Evolutionary conservation across 108 stramenopile species (phyloP).

Genomic region (Epithemia pelagica): DNA sequence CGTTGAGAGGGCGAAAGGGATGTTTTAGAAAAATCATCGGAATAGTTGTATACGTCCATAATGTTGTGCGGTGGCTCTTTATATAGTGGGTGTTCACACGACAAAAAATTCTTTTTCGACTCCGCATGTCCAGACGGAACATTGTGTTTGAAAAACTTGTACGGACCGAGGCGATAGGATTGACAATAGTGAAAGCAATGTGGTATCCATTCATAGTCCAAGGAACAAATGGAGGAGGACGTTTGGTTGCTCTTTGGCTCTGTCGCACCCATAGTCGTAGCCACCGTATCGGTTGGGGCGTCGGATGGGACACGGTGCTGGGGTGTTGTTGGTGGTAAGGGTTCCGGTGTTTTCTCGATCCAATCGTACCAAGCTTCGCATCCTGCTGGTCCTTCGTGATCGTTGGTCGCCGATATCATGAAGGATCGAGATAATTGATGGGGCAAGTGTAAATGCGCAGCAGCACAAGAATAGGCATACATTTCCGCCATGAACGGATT

Average conservation of each 20-base stretch:
- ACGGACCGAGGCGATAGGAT: constrained; percentile 28
- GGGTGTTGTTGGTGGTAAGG: too few relatives aligned
- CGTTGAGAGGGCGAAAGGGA: too few relatives aligned
- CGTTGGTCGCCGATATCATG: constrained; percentile 38
- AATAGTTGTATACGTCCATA: too few relatives aligned
- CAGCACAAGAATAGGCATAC: constrained; percentile 69
- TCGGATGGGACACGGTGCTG: too few relatives aligned
- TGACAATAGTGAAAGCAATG: constrained; percentile 76
- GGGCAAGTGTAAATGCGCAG: constrained; percentile 49
- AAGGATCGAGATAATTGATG: constrained; percentile 39
- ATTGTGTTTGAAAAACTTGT: constrained; percentile 49
- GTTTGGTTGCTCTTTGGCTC: too few relatives aligned
- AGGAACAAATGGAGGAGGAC: not conserved
- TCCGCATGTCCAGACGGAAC: too few relatives aligned
- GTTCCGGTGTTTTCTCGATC: too few relatives aligned
- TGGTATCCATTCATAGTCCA: too few relatives aligned
- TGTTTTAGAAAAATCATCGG: constrained; percentile 17
- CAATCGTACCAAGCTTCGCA: not conserved
- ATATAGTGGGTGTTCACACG: constrained; percentile 62
- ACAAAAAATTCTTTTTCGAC: constrained; percentile 54
- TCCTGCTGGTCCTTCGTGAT: not conserved
- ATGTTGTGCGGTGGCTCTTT: constrained; percentile 55
- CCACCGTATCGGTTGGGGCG: too few relatives aligned
- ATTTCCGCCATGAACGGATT: constrained; percentile 76
- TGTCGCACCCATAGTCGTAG: too few relatives aligned